Percentiles rank a stretch among this genome's conserved stretches.
Evolutionary conservation across 148 eudicot species (phyloP).

Genomic region (Drosera capensis): DNA sequence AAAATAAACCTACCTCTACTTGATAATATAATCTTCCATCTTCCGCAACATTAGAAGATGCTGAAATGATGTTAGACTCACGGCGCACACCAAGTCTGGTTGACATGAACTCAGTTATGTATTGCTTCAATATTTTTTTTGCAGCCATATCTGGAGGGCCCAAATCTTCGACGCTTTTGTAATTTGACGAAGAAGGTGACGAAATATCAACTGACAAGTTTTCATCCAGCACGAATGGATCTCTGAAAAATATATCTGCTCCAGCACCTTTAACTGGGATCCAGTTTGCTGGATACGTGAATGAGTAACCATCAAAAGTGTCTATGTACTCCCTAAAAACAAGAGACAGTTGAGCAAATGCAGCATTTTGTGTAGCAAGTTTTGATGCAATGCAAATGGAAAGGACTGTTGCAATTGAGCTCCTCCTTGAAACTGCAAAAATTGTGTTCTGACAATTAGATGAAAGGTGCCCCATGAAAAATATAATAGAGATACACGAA

Average conservation of each 20-base stretch:
- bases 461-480: constrained; percentile 22
- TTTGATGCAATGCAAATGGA: constrained; percentile 40
- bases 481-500: too few species aligned
- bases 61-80: constrained; percentile 55
- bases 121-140: constrained; percentile 61
- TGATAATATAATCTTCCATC: constrained; percentile 82
- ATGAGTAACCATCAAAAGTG: constrained; percentile 79
- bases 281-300: constrained; percentile 77
- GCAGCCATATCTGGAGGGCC: constrained; percentile 86
- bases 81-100: constrained; percentile 93
- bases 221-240: constrained; percentile 82
- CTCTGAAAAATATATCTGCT: constrained; percentile 93
- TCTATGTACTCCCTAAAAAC: constrained; percentile 68
- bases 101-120: constrained; percentile 94
- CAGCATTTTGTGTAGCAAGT: constrained; percentile 13
- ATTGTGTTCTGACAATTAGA: constrained; percentile 69
- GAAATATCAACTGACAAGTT: constrained; percentile 69
- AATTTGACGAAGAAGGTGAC: constrained; percentile 89
- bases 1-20: constrained; percentile 75
- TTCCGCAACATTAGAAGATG: constrained; percentile 78
- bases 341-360: constrained; percentile 40
- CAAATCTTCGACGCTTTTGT: constrained; percentile 76
- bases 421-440: constrained; percentile 84
- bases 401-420: constrained; percentile 30
- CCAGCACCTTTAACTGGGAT: constrained; percentile 95